Evolutionary conservation across 768 basidiomycete genomes (phyloP).

Genomic region (Pleurotus sapidus): DNA sequence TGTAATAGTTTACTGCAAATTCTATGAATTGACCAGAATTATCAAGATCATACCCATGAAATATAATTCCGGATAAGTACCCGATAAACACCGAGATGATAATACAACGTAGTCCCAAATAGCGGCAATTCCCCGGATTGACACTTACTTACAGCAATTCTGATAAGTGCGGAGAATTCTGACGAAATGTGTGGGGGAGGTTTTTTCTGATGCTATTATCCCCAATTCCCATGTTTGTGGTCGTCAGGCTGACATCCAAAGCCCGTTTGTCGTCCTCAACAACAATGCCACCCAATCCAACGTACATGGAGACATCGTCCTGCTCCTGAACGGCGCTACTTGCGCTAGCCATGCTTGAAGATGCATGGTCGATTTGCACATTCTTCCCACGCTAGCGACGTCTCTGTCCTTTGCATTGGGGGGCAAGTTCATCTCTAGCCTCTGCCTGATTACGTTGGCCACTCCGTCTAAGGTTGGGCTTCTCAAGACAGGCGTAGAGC

Average conservation of each 20-base stretch:
- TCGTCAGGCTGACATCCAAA: constrained; percentile 10
- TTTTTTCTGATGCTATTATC: background rate
- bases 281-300: constrained; percentile 31
- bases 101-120: too few species aligned
- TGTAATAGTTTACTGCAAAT: too few species aligned
- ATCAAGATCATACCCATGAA: too few species aligned
- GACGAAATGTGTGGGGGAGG: too few species aligned
- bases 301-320: background rate
- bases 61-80: too few species aligned
- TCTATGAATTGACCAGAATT: too few species aligned
- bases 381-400: constrained; percentile 8
- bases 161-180: too few species aligned
- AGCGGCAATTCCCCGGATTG: too few species aligned
- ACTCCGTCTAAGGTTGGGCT: background rate
- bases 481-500: background rate
- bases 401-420: constrained; percentile 10
- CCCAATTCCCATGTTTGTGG: background rate
- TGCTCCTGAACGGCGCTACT: constrained; percentile 4
- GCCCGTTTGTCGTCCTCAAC: constrained; percentile 41
- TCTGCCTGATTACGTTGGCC: constrained; percentile 25
- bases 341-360: constrained; percentile 10
- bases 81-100: too few species aligned
- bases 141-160: too few species aligned
- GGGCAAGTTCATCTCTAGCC: constrained; percentile 22
- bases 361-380: too few species aligned